Base-by-base conservation (phyloP, 805 yeast genomes). In the Candida berthetii region DNA sequence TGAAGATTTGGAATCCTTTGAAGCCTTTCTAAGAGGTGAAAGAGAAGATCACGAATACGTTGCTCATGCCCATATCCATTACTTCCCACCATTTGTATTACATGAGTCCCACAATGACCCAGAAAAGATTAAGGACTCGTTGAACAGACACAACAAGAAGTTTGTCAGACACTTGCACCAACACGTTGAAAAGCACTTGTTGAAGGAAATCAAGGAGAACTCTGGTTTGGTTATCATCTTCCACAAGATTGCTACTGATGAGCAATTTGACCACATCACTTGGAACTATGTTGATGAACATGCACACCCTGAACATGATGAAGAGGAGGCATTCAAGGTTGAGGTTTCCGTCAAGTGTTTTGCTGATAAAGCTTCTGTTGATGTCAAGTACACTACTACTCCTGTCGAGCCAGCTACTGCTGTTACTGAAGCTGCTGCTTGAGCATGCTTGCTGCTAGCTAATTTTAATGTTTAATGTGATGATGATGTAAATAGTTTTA, bases 1-100 rank as follows among this genome's bases (percentile, higher is more conserved):
- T 61, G 90, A 84, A 37, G 82, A 76, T 40, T 62, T 84, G 45
- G 68, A 67, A 16, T 69, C 76, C 15, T 84, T 84, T 54, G 87
- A 80, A 55, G 68, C 71, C 20, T 84, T 68, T 58, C 66, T 84
- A 44, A 72, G 79, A 54, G 85, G 80, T 56, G 90, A 82, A 55
- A 76, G 84, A 3, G 82, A 85, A 74, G 90, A 83, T 59, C 80
- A 82, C 47, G 90, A 84, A 45, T 80, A 74, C 50, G 85, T 79
- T 55, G 65, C 80, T 49, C 84, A 82, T 55, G 85, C 85, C 31
- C 80, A 76, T 47, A 65, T 83, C 45, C 69, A 68, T 39, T 84
- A 84, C 61, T 70, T 77, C 54, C 93, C 93, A 17, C 91, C 91
- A 39, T 84, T 84, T 57, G 75, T 84, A 37, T 49, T 82, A 58